Percentiles rank a stretch among this genome's conserved stretches.
phyloP scores from a whole-genome alignment of 1,139 yeast genomes.

The Sugiyamaella pinicola region DNA sequence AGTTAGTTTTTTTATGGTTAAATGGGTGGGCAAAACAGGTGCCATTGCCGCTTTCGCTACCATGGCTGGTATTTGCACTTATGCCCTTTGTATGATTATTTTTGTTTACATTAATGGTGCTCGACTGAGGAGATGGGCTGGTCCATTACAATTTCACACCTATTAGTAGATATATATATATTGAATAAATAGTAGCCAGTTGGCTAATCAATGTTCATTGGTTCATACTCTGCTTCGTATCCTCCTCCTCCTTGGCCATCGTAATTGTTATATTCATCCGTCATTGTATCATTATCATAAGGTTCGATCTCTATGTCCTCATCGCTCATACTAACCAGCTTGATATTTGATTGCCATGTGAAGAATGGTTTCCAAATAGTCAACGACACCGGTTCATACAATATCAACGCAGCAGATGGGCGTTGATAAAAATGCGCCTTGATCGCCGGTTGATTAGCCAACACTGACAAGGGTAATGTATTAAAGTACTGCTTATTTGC shows the following conservation, averaged over 20 bases:
- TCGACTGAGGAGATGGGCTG: constrained; percentile 17
- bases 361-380: constrained; percentile 23
- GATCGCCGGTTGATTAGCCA: constrained; percentile 17
- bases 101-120: constrained; percentile 15
- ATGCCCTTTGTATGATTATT: constrained; percentile 13
- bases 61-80: constrained; percentile 19
- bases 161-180: background rate
- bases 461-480: constrained; percentile 27
- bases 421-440: constrained; percentile 27
- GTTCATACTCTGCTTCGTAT: background rate
- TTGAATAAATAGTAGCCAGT: background rate
- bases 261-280: background rate
- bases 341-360: constrained; percentile 8
- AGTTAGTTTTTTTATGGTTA: constrained; percentile 23
- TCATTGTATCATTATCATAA: constrained; percentile 5
- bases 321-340: background rate
- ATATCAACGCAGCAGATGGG: constrained; percentile 31
- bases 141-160: constrained; percentile 19
- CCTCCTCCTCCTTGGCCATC: background rate
- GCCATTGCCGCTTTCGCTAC: constrained; percentile 19
- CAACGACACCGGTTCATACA: constrained; percentile 25
- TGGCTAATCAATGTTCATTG: background rate
- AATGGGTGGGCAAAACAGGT: constrained; percentile 19
- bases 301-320: constrained; percentile 5
- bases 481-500: constrained; percentile 19